A percentile compares a stretch with the other conserved stretches of the same genome.
These are phyloP conservation scores for Ustilago bromivora DNA, from an alignment of 1,284 basidiomycete species.

Conservation along the genomic window DNA sequence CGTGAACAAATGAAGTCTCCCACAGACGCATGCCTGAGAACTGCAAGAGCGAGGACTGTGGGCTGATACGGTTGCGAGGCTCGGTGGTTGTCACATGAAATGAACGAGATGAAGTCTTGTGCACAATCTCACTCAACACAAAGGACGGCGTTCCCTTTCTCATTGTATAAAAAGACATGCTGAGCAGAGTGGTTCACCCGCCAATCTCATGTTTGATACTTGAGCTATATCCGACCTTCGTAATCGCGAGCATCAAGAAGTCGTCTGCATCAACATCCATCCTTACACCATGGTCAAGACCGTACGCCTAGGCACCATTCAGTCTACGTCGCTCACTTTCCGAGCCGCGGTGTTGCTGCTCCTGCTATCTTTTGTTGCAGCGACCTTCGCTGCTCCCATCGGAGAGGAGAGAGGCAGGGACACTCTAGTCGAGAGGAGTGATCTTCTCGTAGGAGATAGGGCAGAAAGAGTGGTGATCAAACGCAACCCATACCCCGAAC, in stretches of 20 bases:
- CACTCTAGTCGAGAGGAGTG: neutral
- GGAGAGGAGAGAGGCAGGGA: neutral
- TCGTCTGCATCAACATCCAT: neutral
- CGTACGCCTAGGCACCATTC: neutral
- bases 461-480: neutral
- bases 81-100: neutral
- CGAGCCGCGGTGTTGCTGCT: neutral
- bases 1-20: slow-evolving; percentile 18
- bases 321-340: neutral
- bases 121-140: neutral
- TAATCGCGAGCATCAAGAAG: no score
- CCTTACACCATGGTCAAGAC: neutral
- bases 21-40: neutral
- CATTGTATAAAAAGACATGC: neutral
- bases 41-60: neutral
- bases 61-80: neutral
- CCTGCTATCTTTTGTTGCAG: neutral
- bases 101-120: neutral
- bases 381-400: neutral
- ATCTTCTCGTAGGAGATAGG: neutral
- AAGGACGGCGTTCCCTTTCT: neutral
- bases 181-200: neutral
- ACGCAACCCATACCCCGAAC: neutral
- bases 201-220: neutral
- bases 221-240: neutral